These are phyloP conservation scores for Mucor mucedo DNA, from an alignment of 371 early-diverging fungal species.

Conservation along the genomic window DNA sequence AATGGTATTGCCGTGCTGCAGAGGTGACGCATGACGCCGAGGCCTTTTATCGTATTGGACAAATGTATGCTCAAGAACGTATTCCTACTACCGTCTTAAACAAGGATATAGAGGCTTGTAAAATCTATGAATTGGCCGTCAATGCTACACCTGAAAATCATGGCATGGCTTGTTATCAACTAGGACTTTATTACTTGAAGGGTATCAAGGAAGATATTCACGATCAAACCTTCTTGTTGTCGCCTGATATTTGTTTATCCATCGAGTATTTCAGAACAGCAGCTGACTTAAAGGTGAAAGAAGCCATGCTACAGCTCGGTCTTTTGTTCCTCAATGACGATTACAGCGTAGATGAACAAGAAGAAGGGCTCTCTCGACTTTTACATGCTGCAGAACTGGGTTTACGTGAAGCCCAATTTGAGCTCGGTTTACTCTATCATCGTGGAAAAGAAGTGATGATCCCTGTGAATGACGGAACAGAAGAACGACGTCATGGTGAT, in stretches of 20 bases:
- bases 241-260: constrained; percentile 28
- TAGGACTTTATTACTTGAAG: constrained; percentile 41
- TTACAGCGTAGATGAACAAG: constrained; percentile 31
- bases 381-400: constrained; percentile 37
- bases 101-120: constrained; percentile 41
- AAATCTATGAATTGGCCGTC: constrained; percentile 38
- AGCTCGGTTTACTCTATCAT: constrained; percentile 44
- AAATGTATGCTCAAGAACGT: constrained; percentile 37
- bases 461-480: background rate
- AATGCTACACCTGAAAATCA: constrained; percentile 36
- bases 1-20: constrained; percentile 47
- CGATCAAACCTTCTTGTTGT: constrained; percentile 6
- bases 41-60: constrained; percentile 49
- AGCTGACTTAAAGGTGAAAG: constrained; percentile 34
- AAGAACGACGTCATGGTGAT: constrained; percentile 3
- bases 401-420: constrained; percentile 37
- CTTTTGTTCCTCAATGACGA: constrained; percentile 29
- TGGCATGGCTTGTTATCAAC: constrained; percentile 37
- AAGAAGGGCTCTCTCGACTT: constrained; percentile 32
- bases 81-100: constrained; percentile 5
- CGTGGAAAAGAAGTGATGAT: constrained; percentile 29
- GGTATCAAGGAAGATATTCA: constrained; percentile 22
- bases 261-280: constrained; percentile 41
- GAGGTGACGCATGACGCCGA: constrained; percentile 43
- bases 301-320: constrained; percentile 48